phyloP scores from a whole-genome alignment of 495 filamentous ascomycete species.

The Pyrenopolyporus hunteri region DNA sequence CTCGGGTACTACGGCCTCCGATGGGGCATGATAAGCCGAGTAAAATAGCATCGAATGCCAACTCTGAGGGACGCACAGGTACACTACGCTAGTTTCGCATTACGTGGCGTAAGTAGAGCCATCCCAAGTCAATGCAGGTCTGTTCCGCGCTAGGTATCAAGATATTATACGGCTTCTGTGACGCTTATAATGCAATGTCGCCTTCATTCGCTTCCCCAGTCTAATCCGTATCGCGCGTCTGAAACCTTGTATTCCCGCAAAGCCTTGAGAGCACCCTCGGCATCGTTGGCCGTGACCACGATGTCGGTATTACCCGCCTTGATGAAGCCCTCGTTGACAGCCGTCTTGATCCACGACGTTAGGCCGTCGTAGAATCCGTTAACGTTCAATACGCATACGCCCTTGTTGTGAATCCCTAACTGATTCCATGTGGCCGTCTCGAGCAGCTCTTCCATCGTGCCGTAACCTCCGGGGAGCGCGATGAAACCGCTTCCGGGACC shows the following conservation, averaged over 20 bases:
- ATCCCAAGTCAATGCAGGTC: background rate
- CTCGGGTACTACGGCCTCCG: background rate
- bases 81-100: constrained; percentile 5
- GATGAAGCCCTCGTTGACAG: constrained; percentile 80
- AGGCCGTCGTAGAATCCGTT: constrained; percentile 92
- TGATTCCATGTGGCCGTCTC: constrained; percentile 98
- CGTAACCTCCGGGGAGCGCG: constrained; percentile 87
- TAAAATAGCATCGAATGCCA: background rate
- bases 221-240: constrained; percentile 73
- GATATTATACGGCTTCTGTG: constrained; percentile 3
- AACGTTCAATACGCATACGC: constrained; percentile 82
- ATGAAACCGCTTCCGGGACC: constrained; percentile 88
- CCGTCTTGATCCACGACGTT: constrained; percentile 78
- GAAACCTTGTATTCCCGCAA: constrained; percentile 78
- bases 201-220: constrained; percentile 73
- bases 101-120: background rate
- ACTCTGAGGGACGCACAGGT: background rate
- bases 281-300: constrained; percentile 72
- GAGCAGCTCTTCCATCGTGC: constrained; percentile 95
- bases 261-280: constrained; percentile 71
- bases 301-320: constrained; percentile 70
- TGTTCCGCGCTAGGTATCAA: constrained; percentile 11
- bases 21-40: background rate
- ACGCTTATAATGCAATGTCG: constrained; percentile 21
- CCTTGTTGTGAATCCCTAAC: constrained; percentile 85